A percentile compares a stretch with the other conserved stretches of the same genome.
phyloP scores from a whole-genome alignment of 1,284 basidiomycete species.

The Cutaneotrichosporon cutaneum region DNA sequence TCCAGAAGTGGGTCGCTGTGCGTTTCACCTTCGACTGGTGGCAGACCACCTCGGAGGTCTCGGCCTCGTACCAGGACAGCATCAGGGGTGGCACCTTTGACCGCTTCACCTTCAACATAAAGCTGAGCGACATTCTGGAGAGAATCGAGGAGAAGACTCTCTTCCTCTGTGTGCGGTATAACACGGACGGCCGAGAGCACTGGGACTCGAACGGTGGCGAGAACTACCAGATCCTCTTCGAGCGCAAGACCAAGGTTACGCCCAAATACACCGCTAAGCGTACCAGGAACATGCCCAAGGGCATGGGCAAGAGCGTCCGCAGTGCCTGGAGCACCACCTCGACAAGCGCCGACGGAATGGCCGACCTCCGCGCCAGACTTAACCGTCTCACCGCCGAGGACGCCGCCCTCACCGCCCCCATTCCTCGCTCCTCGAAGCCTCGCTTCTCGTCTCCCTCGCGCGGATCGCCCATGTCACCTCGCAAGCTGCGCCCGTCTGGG shows the following conservation, averaged over 20 bases:
- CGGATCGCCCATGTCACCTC: constrained; percentile 25
- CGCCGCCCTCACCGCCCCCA: constrained; percentile 15
- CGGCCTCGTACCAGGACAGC: constrained; percentile 71
- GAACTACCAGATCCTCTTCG: constrained; percentile 69
- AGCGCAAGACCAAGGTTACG: constrained; percentile 29
- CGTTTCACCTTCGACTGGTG: constrained; percentile 92
- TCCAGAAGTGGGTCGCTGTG: constrained; percentile 80
- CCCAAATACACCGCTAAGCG: constrained; percentile 26
- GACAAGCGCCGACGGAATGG: constrained; percentile 48
- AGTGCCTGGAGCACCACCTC: constrained; percentile 51
- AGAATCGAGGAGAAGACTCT: constrained; percentile 84
- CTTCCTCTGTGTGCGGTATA: constrained; percentile 76
- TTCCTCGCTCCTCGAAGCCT: constrained; percentile 18
- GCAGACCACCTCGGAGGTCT: constrained; percentile 93
- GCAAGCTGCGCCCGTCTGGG: constrained; percentile 14
- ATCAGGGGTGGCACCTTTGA: constrained; percentile 64
- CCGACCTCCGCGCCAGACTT: constrained; percentile 56
- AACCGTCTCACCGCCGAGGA: constrained; percentile 55
- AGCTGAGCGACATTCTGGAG: constrained; percentile 56
- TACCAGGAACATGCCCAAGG: constrained; percentile 30
- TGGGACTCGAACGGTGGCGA: constrained; percentile 88
- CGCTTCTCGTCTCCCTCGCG: constrained; percentile 19
- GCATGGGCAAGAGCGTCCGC: constrained; percentile 44
- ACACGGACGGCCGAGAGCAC: constrained; percentile 64
- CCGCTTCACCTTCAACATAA: constrained; percentile 58